Evolutionary conservation across 768 basidiomycete species (phyloP), one percentile per base, ranked within the genome.

Genomic region (Kwoniella sp.): DNA sequence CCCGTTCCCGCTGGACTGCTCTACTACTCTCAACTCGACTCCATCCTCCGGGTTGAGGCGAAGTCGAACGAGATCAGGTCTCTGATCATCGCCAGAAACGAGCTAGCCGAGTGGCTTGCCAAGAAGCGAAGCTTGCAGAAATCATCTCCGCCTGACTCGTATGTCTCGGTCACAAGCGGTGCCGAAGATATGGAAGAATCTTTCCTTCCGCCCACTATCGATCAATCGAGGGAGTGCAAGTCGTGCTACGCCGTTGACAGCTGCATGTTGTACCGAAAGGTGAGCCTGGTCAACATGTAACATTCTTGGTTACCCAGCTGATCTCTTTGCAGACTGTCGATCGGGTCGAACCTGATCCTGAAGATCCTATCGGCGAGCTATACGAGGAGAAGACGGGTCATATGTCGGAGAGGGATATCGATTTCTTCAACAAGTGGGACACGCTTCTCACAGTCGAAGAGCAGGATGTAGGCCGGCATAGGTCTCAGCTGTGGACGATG

Each of bases 241-340:
- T 85, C 83, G 55, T 98, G 96, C 75, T 97, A 88, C 75, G 84
- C 86, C 0, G 81, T 90, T 5, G 92, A 99, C 73, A 85, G 87
- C 1, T 98, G 96, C 80, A 93, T 97, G 89, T 84, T 99, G 12
- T 98, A 93, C 82, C 89, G 95, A 50, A 90, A 89, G 85, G 91
- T 88, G 66, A 30, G 82, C 72, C 54, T 52, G 20, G 15, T 45
- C 41, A 45, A 25, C 41, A 11, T 50, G 31, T 50, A n/a, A 12
- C 25, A 25, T 30, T 38, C 25, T n/a, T 0, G 52, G 23, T 4
- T 22, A 25, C 20, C 41, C 25, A 47, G 56, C 61, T 56, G 12
- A 50, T 20, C 11, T 26, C 15, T 13, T 26, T 4, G 9, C 45
- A 91, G 89, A 86, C 89, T 4, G 86, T 90, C 5, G 92, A 93